Evolutionary conservation across 352 stramenopile species (phyloP).

Genomic region (Phytophthora quininea): DNA sequence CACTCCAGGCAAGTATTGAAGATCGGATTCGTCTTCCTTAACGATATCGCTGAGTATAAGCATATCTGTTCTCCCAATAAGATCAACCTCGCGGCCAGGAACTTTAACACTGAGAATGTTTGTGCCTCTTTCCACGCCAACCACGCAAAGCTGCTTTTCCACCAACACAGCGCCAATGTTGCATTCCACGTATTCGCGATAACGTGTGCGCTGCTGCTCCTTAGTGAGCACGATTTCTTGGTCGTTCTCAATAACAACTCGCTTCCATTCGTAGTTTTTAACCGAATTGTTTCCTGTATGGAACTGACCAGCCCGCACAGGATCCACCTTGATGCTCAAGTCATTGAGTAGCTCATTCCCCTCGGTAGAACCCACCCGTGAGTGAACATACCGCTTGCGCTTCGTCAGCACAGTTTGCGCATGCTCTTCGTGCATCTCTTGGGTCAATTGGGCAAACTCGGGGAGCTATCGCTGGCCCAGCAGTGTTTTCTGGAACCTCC

Average conservation of each 20-base stretch:
- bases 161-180: constrained; percentile 36
- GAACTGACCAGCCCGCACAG: constrained; percentile 2
- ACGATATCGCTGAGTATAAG: constrained; percentile 40
- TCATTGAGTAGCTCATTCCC: constrained; percentile 27
- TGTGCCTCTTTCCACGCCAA: constrained; percentile 29
- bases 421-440: constrained; percentile 6
- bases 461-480: constrained; percentile 11
- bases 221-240: constrained; percentile 20
- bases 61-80: constrained; percentile 38
- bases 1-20: constrained; percentile 29
- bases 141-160: constrained; percentile 38
- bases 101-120: constrained; percentile 35
- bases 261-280: constrained; percentile 25
- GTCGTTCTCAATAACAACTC: neutral
- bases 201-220: constrained; percentile 28
- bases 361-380: constrained; percentile 24
- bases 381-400: constrained; percentile 37
- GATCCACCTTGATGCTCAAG: constrained; percentile 25
- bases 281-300: constrained; percentile 3
- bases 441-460: neutral
- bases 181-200: constrained; percentile 37
- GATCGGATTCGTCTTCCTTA: constrained; percentile 6
- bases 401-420: constrained; percentile 26
- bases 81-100: constrained; percentile 31
- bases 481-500: constrained; percentile 3